A percentile compares a stretch with the other conserved stretches of the same genome.
Conservation (phyloP, 495 filamentous ascomycete genomes). For the Penicillium ucsense region DNA sequence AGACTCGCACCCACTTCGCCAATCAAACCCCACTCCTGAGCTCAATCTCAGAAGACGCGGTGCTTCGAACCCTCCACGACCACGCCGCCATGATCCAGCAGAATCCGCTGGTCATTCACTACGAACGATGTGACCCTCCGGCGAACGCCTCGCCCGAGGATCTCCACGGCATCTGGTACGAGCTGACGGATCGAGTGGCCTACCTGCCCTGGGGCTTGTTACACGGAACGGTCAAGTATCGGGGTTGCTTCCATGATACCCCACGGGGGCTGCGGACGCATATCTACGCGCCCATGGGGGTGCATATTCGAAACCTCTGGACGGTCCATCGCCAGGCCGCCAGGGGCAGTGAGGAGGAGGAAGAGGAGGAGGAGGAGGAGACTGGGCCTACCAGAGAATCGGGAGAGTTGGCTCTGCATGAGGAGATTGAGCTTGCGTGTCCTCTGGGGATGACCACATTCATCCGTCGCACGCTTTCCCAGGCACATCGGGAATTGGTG, state of each 20-base stretch:
- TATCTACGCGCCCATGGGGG: conserved; percentile 53
- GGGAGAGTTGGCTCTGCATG: conserved; percentile 2
- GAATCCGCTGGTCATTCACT: conserved; percentile 63
- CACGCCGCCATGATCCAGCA: conserved; percentile 66
- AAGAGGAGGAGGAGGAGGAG: background rate
- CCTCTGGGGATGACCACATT: conserved; percentile 3
- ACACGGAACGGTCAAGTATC: conserved; percentile 53
- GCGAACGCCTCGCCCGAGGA: conserved; percentile 49
- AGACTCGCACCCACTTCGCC: conserved; percentile 46
- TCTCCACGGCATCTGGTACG: conserved; percentile 52
- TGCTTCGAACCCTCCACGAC: conserved; percentile 54
- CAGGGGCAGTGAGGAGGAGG: background rate
- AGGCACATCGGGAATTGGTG: conserved; percentile 3
- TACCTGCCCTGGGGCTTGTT: conserved; percentile 56
- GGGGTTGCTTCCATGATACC: conserved; percentile 59
- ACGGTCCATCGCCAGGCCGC: conserved; percentile 8
- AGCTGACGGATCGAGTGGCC: conserved; percentile 45
- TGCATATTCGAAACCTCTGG: conserved; percentile 61
- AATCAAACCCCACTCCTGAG: conserved; percentile 57
- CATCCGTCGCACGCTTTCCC: conserved; percentile 2
- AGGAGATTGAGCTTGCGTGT: conserved; percentile 4
- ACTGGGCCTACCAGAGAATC: background rate
- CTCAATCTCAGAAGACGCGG: conserved; percentile 48
- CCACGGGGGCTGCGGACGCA: conserved; percentile 61
- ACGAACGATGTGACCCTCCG: conserved; percentile 51